Evolutionary conservation across 1,139 yeast genomes (phyloP).

Genomic region (Yamadazyma conglobata): DNA sequence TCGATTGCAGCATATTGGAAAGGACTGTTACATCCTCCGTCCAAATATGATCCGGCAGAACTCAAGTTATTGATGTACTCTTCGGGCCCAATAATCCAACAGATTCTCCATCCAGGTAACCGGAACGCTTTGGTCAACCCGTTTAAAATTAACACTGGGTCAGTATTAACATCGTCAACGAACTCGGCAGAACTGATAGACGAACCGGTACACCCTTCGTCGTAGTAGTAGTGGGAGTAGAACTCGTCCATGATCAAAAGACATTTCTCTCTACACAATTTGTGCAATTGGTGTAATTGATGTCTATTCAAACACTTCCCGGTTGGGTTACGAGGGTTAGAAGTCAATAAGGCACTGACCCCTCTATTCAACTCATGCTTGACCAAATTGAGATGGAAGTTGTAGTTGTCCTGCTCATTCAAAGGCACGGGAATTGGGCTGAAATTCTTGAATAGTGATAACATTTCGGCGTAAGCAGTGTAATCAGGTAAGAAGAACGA

Average conservation of each 20-base stretch:
- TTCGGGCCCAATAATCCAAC: conserved; percentile 69
- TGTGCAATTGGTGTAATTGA: conserved; percentile 52
- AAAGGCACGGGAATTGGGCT: conserved; percentile 68
- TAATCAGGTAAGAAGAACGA: conserved; percentile 67
- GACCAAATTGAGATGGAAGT: conserved; percentile 54
- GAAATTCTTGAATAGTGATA: conserved; percentile 62
- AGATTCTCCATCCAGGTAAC: conserved; percentile 68
- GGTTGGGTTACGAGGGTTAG: conserved; percentile 68
- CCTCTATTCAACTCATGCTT: conserved; percentile 58
- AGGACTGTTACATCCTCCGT: conserved; percentile 66
- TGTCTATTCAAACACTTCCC: conserved; percentile 55
- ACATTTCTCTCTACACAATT: conserved; percentile 55
- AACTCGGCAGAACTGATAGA: conserved; percentile 54
- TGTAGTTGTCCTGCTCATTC: conserved; percentile 57
- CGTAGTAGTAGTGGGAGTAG: conserved; percentile 62
- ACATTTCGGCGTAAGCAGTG: conserved; percentile 73
- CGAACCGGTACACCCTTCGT: conserved; percentile 55
- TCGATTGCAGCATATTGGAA: conserved; percentile 64
- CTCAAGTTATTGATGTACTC: conserved; percentile 56
- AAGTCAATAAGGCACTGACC: conserved; percentile 58
- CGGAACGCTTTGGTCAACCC: conserved; percentile 66
- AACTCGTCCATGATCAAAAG: conserved; percentile 67
- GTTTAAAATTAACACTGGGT: conserved; percentile 61
- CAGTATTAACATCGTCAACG: conserved; percentile 56
- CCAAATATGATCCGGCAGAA: conserved; percentile 62